Percentiles rank a stretch among this genome's conserved stretches.
Evolutionary conservation across 2,329 filamentous ascomycete genomes (phyloP).

Genomic region (Penicillium sp.): DNA sequence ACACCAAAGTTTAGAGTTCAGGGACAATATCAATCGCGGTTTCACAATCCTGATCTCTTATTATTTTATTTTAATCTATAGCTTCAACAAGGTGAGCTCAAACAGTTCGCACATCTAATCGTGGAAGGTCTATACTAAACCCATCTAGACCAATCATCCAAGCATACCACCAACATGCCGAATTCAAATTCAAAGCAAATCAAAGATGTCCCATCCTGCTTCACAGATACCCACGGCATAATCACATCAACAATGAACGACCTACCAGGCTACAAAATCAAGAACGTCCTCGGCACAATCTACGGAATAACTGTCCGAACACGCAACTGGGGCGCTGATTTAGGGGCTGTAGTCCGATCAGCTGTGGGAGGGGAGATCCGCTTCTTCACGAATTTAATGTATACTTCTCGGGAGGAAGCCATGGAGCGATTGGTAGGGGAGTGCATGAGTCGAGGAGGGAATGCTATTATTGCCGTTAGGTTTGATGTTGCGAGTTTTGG

Average conservation of each 20-base stretch:
- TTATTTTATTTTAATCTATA: not conserved
- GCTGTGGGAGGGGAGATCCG: conserved; percentile 60
- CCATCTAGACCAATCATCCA: not conserved
- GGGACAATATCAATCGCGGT: not conserved
- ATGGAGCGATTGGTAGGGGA: conserved; percentile 57
- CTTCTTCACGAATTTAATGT: conserved; percentile 62
- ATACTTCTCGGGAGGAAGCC: conserved; percentile 61
- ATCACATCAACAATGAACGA: conserved; percentile 66
- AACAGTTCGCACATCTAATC: not conserved
- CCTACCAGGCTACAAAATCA: conserved; percentile 61
- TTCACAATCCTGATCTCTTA: not conserved
- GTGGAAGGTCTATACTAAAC: not conserved
- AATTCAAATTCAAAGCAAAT: not conserved
- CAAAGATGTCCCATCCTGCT: conserved; percentile 43
- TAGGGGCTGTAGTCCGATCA: conserved; percentile 59
- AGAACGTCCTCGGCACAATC: conserved; percentile 58
- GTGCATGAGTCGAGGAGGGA: conserved; percentile 59
- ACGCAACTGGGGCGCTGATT: conserved; percentile 58
- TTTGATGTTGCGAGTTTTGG: conserved; percentile 59
- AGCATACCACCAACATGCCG: not conserved
- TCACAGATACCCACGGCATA: conserved; percentile 62
- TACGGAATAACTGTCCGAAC: conserved; percentile 60
- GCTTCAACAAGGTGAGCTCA: not conserved
- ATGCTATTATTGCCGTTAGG: conserved; percentile 60
- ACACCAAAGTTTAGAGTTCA: not conserved